These are phyloP conservation scores for Magnaporthiopsis incrustans DNA, from an alignment of 2,329 filamentous ascomycete species.

Conservation along the genomic window DNA sequence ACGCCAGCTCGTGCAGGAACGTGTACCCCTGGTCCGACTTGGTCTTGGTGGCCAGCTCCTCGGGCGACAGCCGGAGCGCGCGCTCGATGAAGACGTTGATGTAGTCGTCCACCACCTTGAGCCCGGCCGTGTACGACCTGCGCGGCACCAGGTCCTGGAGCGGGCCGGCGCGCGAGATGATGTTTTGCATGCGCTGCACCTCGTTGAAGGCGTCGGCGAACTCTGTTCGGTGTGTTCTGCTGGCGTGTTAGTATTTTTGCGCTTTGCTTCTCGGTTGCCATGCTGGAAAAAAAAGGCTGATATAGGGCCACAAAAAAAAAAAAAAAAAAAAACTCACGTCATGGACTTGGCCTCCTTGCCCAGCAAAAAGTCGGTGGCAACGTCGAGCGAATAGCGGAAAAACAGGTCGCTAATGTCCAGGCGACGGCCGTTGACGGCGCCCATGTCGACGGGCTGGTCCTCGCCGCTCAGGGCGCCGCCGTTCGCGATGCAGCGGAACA, in stretches of 20 bases:
- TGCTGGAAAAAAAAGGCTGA: neutral
- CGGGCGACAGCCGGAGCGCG: slow-evolving; percentile 58
- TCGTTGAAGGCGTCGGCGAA: slow-evolving; percentile 80
- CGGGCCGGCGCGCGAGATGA: slow-evolving; percentile 57
- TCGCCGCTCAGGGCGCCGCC: slow-evolving; percentile 50
- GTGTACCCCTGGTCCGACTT: slow-evolving; percentile 69
- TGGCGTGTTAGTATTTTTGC: neutral
- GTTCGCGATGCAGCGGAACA: slow-evolving; percentile 61
- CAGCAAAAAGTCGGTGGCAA: slow-evolving; percentile 78
- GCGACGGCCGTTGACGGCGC: slow-evolving; percentile 51
- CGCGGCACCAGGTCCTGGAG: slow-evolving; percentile 57
- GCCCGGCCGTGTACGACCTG: slow-evolving; percentile 50
- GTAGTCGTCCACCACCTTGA: slow-evolving; percentile 67
- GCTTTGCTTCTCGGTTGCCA: neutral
- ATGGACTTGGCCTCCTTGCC: slow-evolving; percentile 63
- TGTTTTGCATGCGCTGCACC: slow-evolving; percentile 66
- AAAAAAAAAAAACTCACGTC: slow-evolving; percentile 28
- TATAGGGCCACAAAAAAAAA: neutral
- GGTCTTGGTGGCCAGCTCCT: slow-evolving; percentile 65
- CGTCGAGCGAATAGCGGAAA: slow-evolving; percentile 79
- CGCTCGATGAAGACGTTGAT: slow-evolving; percentile 71
- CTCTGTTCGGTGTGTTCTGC: slow-evolving; percentile 47
- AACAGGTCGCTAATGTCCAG: slow-evolving; percentile 71
- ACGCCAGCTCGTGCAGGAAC: slow-evolving; percentile 78
- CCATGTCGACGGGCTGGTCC: slow-evolving; percentile 54